Conservation (phyloP, 768 basidiomycete genomes). For the Podaxis rugospora region DNA sequence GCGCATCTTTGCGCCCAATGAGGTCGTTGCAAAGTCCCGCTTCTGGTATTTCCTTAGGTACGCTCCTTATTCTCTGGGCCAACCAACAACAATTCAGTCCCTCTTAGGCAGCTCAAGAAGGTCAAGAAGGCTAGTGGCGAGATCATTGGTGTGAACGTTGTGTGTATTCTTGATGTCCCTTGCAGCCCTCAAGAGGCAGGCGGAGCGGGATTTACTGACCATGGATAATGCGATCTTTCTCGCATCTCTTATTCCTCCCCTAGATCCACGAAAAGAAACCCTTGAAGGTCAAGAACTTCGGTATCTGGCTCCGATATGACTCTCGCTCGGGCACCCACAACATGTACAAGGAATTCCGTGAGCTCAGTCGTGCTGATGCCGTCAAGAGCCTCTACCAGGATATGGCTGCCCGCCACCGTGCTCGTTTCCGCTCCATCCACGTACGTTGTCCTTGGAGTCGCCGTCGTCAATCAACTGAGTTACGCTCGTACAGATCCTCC, state of each 20-base stretch:
- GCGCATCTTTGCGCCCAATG: conserved; percentile 99
- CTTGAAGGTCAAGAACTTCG: conserved; percentile 99
- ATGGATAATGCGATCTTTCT: conserved; percentile 25
- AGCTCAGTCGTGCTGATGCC: conserved; percentile 89
- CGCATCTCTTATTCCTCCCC: conserved; percentile 21
- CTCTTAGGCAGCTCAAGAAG: conserved; percentile 85
- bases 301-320: conserved; percentile 99
- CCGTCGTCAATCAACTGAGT: neutral
- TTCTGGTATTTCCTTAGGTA: conserved; percentile 99
- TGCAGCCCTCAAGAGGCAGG: conserved; percentile 85
- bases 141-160: conserved; percentile 97
- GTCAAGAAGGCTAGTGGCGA: conserved; percentile 99
- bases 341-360: conserved; percentile 99
- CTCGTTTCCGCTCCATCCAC: conserved; percentile 98
- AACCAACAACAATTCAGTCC: neutral
- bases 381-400: conserved; percentile 98
- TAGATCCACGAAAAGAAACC: conserved; percentile 99
- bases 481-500: conserved; percentile 68
- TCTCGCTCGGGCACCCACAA: conserved; percentile 99
- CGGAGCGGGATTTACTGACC: conserved; percentile 64
- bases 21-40: conserved; percentile 97
- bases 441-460: conserved; percentile 37
- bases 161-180: conserved; percentile 69
- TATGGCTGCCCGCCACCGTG: conserved; percentile 99
- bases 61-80: conserved; percentile 17